Base-by-base conservation (phyloP, 345 rosid species). In the Aethionema arabicum region DNA sequence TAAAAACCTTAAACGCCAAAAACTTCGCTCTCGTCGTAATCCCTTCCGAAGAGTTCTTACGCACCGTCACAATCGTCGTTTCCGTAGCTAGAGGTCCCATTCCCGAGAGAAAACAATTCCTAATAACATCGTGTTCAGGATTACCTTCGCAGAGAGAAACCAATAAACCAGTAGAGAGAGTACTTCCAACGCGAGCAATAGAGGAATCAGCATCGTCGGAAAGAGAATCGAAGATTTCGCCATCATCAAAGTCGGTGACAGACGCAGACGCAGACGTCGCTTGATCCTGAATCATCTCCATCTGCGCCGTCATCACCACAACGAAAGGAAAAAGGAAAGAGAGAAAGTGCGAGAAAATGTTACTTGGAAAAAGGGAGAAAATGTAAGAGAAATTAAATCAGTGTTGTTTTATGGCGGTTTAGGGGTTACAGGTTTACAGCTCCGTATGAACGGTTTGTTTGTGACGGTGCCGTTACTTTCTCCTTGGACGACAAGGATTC, bases 21-120 rank as follows among this genome's bases (percentile, higher is more conserved):
- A 60, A 36, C 56, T 79, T 78, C 1, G 83, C 84, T 41, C 52
- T 57, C 56, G 61, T 68, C 16, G 67, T 59, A 43, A 60, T 53
- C n/a, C 56, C 51, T 32, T 38, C 33, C 16, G 15, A 33, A 0
- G 48, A 49, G 41, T 76, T 82, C 70, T 73, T 80, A 60, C 79
- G 81, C 0, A 85, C 32, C 3, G 78, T 66, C n/a, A 52, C 73
- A 32, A 82, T 35, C 53, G 52, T 55, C 0, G 75, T 68, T 43
- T 74, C 72, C 49, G 4, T 51, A 9, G 76, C 68, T 4, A 61
- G 3, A 7, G 11, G 5, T 11, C 75, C 77, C 60, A 80, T 31
- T 0, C 79, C 79, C 0, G 41, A 38, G 40, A 74, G 67, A 4
- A 83, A 74, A 41, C 53, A 56, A 13, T 39, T 47, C 29, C 5